These are phyloP conservation scores for Hortiboletus rubellus DNA, from an alignment of 1,284 basidiomycete genomes.

Conservation along the genomic window DNA sequence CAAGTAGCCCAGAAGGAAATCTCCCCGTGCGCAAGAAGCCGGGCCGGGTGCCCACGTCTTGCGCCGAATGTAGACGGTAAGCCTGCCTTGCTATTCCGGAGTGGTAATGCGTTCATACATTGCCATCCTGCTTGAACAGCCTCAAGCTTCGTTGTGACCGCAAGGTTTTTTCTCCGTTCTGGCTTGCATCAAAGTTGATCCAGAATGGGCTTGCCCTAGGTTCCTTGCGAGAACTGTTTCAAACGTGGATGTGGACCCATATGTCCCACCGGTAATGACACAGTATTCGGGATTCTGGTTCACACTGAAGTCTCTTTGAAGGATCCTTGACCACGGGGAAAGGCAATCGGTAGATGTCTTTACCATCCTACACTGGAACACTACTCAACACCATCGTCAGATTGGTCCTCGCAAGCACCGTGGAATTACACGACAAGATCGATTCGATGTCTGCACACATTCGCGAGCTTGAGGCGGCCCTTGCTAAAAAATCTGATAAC, in stretches of 20 bases:
- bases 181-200: background rate
- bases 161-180: slow-evolving; percentile 42
- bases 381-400: slow-evolving; percentile 31
- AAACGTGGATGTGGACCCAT: slow-evolving; percentile 68
- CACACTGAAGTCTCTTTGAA: slow-evolving; percentile 11
- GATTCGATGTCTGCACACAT: slow-evolving; percentile 54
- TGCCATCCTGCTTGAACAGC: slow-evolving; percentile 32
- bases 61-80: slow-evolving; percentile 68
- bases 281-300: slow-evolving; percentile 11
- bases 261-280: slow-evolving; percentile 60
- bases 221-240: slow-evolving; percentile 71
- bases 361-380: background rate
- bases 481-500: slow-evolving; percentile 47
- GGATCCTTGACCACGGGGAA: slow-evolving; percentile 60
- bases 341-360: slow-evolving; percentile 44
- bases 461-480: slow-evolving; percentile 57
- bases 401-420: slow-evolving; percentile 61
- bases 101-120: background rate
- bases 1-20: slow-evolving; percentile 7
- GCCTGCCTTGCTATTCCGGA: background rate
- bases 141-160: slow-evolving; percentile 74
- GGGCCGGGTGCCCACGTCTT: slow-evolving; percentile 60
- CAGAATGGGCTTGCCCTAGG: slow-evolving; percentile 35
- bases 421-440: slow-evolving; percentile 65
- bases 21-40: slow-evolving; percentile 39